These are phyloP conservation scores for Inga leiocalycina DNA, from an alignment of 306 rosid species.

Conservation along the genomic window DNA sequence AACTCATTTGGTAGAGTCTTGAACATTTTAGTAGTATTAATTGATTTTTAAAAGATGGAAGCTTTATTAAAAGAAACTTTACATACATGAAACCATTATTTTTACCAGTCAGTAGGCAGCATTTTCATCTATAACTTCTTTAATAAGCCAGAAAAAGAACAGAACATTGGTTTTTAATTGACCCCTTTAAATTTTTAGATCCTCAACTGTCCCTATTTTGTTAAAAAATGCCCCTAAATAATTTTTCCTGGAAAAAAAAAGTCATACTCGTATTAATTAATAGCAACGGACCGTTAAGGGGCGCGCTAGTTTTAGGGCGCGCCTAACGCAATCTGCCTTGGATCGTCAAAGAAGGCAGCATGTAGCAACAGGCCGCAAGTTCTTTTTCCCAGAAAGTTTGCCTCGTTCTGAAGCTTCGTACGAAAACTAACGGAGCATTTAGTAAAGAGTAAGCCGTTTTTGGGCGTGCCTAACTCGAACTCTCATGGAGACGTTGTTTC, in stretches of 20 bases:
- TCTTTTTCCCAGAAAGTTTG: neutral
- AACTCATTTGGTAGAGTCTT: neutral
- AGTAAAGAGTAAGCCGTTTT: neutral
- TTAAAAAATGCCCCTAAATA: neutral
- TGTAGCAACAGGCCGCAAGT: neutral
- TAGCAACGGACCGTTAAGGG: neutral
- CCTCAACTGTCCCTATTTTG: neutral
- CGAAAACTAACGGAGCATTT: neutral
- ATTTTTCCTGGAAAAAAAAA: too few relatives aligned
- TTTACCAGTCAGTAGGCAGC: neutral
- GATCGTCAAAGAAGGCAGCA: neutral
- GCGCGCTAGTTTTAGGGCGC: neutral
- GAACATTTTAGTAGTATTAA: neutral
- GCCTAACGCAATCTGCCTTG: neutral
- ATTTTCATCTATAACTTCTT: neutral
- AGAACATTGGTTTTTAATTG: neutral
- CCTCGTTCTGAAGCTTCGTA: neutral
- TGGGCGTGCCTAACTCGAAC: neutral
- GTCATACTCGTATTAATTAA: neutral
- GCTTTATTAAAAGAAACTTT: neutral
- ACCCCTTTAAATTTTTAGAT: neutral
- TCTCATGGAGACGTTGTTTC: neutral
- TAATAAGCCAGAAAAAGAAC: neutral
- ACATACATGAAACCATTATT: neutral
- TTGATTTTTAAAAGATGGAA: neutral